phyloP scores from a whole-genome alignment of 2,329 filamentous ascomycete species.

The Cadophora sp. region DNA sequence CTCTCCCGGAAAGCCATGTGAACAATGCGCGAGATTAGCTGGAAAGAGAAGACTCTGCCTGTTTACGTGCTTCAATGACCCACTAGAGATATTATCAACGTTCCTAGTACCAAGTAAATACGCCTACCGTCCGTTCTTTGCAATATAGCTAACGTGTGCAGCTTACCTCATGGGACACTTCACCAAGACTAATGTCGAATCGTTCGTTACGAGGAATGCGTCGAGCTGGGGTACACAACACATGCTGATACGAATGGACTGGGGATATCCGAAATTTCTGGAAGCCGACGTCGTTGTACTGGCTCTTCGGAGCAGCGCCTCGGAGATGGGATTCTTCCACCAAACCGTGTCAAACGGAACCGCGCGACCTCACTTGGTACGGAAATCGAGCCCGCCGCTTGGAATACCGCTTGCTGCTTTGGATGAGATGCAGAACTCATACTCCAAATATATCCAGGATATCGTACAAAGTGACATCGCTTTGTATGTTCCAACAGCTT shows the following conservation, averaged over 20 bases:
- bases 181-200: conserved; percentile 40
- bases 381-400: conserved; percentile 41
- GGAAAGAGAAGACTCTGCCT: conserved; percentile 44
- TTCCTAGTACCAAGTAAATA: conserved; percentile 42
- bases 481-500: conserved; percentile 37
- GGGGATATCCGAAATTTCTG: conserved; percentile 40
- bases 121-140: background rate
- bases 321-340: conserved; percentile 38
- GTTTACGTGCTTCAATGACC: conserved; percentile 45
- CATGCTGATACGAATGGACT: conserved; percentile 38
- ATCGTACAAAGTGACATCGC: conserved; percentile 39
- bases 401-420: conserved; percentile 41
- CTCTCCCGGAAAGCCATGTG: conserved; percentile 42
- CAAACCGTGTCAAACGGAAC: conserved; percentile 32
- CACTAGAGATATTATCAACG: conserved; percentile 40
- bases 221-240: conserved; percentile 39
- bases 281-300: conserved; percentile 41
- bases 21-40: conserved; percentile 42
- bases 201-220: conserved; percentile 39
- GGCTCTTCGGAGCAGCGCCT: conserved; percentile 32
- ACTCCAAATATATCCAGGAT: conserved; percentile 38
- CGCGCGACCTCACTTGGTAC: conserved; percentile 30
- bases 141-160: conserved; percentile 27
- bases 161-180: conserved; percentile 42
- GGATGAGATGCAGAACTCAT: conserved; percentile 41